Conservation (phyloP, 1,139 yeast genomes). For the Tardiomyces depauwii region DNA sequence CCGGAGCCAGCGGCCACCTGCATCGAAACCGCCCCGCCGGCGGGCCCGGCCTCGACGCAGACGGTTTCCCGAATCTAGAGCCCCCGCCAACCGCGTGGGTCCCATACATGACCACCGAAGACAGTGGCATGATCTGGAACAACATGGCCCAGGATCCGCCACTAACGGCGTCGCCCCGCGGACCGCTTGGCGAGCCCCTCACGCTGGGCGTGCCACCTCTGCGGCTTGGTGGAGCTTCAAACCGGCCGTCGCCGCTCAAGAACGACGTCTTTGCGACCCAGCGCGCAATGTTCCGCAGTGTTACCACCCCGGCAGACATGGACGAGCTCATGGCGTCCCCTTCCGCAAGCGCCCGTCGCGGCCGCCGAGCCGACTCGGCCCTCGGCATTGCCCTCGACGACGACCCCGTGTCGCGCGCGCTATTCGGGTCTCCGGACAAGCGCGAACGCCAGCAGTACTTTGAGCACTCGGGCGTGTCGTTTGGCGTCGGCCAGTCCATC, state of each 20-base stretch:
- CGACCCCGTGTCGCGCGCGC: constrained; percentile 36
- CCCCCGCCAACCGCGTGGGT: not conserved
- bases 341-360: constrained; percentile 4
- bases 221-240: not conserved
- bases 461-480: constrained; percentile 18
- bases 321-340: constrained; percentile 14
- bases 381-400: constrained; percentile 37
- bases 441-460: constrained; percentile 21
- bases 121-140: not conserved
- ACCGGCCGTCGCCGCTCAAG: not conserved
- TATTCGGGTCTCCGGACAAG: constrained; percentile 31
- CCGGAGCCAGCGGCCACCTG: not conserved
- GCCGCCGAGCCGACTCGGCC: constrained; percentile 11
- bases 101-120: not conserved
- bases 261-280: constrained; percentile 9
- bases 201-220: not conserved
- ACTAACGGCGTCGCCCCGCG: not conserved
- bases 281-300: constrained; percentile 25
- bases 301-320: constrained; percentile 25
- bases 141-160: not conserved
- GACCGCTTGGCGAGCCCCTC: not conserved
- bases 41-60: not conserved
- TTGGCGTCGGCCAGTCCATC: constrained; percentile 15
- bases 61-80: not conserved
- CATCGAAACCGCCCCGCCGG: not conserved